Percentiles rank a stretch among this genome's conserved stretches.
Evolutionary conservation across 2,329 filamentous ascomycete genomes (phyloP).

Genomic region (Beauveria caledonica): DNA sequence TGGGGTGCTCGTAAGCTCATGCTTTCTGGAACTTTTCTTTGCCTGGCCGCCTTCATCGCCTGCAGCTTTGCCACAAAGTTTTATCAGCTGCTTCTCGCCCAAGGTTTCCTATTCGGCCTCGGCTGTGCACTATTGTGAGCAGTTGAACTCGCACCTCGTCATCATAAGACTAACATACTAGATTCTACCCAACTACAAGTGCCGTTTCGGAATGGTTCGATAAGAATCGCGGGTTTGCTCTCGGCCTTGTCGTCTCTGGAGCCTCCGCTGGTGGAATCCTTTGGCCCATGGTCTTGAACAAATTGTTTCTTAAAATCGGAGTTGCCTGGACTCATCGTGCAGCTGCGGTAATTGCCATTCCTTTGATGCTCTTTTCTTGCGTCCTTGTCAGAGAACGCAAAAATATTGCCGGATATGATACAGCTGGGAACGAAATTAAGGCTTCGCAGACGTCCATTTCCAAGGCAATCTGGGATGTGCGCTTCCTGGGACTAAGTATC

Average conservation of each 20-base stretch:
- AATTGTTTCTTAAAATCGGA: constrained; percentile 11
- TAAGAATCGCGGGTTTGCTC: constrained; percentile 21
- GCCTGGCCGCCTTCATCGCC: constrained; percentile 30
- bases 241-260: constrained; percentile 24
- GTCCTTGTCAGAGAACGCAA: constrained; percentile 22
- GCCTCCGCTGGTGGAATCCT: constrained; percentile 24
- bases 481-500: constrained; percentile 17
- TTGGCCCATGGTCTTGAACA: constrained; percentile 22
- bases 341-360: constrained; percentile 18
- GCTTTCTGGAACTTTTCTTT: constrained; percentile 26
- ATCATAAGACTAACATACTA: neutral
- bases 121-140: constrained; percentile 29
- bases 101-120: constrained; percentile 34
- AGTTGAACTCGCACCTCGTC: neutral
- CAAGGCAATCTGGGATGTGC: constrained; percentile 18
- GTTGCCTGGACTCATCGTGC: constrained; percentile 16
- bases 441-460: constrained; percentile 17
- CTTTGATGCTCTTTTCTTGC: constrained; percentile 20
- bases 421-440: constrained; percentile 10
- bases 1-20: constrained; percentile 30
- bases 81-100: constrained; percentile 30
- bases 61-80: constrained; percentile 24
- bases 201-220: constrained; percentile 26
- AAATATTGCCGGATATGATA: constrained; percentile 12
- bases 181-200: constrained; percentile 24